These are phyloP conservation scores for Kazachstania kunashirensis DNA, from an alignment of 805 yeast genomes.

Conservation along the genomic window DNA sequence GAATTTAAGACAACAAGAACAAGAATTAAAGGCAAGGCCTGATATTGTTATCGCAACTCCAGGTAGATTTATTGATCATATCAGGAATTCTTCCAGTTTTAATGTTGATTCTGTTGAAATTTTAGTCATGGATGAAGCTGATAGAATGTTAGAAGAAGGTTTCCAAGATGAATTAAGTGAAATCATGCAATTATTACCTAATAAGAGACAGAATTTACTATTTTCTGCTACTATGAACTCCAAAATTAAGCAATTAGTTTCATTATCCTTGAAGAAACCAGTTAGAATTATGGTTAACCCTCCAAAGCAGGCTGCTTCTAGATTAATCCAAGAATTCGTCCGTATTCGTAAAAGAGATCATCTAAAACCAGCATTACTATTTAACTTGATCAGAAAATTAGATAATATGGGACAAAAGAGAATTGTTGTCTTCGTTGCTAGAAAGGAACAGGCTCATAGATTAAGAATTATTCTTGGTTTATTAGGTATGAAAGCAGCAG, in stretches of 20 bases:
- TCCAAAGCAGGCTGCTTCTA: constrained; percentile 88
- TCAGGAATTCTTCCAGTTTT: constrained; percentile 89
- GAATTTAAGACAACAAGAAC: constrained; percentile 91
- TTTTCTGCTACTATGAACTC: constrained; percentile 99
- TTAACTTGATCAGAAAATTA: constrained; percentile 56
- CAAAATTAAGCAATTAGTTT: constrained; percentile 76
- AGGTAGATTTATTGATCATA: constrained; percentile 95
- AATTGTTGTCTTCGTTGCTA: constrained; percentile 81
- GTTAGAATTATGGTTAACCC: constrained; percentile 94
- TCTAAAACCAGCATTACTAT: constrained; percentile 74
- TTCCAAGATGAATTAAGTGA: constrained; percentile 92
- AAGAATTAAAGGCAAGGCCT: constrained; percentile 82
- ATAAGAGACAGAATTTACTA: constrained; percentile 83
- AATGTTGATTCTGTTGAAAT: constrained; percentile 86
- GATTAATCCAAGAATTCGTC: constrained; percentile 85
- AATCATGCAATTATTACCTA: constrained; percentile 76
- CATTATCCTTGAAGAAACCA: constrained; percentile 80
- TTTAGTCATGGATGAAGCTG: constrained; percentile 93
- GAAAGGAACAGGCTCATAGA: constrained; percentile 85
- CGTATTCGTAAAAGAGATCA: constrained; percentile 85
- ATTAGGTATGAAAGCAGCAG: constrained; percentile 67
- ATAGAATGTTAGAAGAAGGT: constrained; percentile 98
- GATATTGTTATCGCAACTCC: constrained; percentile 97
- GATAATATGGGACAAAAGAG: constrained; percentile 57
- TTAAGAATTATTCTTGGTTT: constrained; percentile 68